phyloP scores from a whole-genome alignment of 2,329 filamentous ascomycete species.

The Botryotinia narcissicola region DNA sequence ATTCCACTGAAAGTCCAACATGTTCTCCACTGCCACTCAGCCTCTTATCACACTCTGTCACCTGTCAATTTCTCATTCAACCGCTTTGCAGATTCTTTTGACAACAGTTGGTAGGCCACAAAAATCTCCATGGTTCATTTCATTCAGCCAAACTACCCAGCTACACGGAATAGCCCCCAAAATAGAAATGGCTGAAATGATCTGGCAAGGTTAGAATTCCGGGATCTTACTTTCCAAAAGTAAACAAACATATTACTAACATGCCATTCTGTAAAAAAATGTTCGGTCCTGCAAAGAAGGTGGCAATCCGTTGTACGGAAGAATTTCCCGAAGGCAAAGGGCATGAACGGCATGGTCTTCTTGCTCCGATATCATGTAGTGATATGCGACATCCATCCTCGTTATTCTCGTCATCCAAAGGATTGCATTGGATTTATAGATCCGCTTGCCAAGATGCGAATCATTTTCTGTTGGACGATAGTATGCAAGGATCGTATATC shows the following conservation, averaged over 20 bases:
- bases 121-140: not conserved
- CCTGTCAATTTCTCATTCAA: not conserved
- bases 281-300: not conserved
- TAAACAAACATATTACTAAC: conserved; percentile 6
- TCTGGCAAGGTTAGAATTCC: not conserved
- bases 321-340: conserved; percentile 1
- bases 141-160: not conserved
- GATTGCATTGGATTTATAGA: not conserved
- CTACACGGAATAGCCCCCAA: not conserved
- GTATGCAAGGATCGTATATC: conserved; percentile 9
- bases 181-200: not conserved
- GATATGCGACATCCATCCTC: not conserved
- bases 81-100: conserved; percentile 5
- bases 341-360: not conserved
- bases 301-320: conserved; percentile 6
- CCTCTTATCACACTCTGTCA: not conserved
- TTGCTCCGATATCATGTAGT: conserved; percentile 11
- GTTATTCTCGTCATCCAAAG: not conserved
- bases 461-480: conserved; percentile 2
- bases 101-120: conserved; percentile 1
- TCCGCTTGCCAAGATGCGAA: conserved; percentile 6
- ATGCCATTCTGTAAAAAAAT: not conserved
- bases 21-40: conserved; percentile 8
- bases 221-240: not conserved
- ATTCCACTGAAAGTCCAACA: not conserved